Evolutionary conservation across 345 rosid genomes (phyloP), one percentile per base, ranked within the genome.

Genomic region (Eucalyptus grandis): DNA sequence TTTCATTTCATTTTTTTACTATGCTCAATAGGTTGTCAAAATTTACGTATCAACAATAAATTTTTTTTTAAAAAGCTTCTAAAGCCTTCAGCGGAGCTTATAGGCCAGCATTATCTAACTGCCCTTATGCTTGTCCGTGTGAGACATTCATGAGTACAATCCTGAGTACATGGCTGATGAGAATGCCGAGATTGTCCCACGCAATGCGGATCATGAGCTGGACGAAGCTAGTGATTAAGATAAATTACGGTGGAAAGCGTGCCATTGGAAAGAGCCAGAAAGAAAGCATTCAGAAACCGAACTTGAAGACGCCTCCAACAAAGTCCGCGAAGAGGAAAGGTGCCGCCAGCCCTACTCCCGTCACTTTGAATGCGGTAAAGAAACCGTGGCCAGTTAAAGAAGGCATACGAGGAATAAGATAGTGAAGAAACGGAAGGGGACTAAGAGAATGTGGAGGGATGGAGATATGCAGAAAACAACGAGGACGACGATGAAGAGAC

Each of bases 401-500:
- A 91, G 94, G 94, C 50, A 87, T 81, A 90, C 3, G 96, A 94
- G 93, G 97, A 95, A 93, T 96, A 96, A 91, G 99, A 97, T 80
- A 93, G 97, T 34, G 97, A 96, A 90, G 99, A 98, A 89, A 97
- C 99, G 0, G 98, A 96, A 94, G 97, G 93, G 92, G 98, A 98
- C 89, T 91, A 95, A 44, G 98, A 97, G 49, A 96, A 96, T 86
- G 93, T 93, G 54, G 99, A 97, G 47, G 98, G 99, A 54, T 98
- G 96, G 97, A 94, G 96, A 87, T 96, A 93, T 88, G 94, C 94
- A 12, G 95, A 94, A 67, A 95, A 94, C 91, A 94, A 96, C 9
- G 98, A 95, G 11, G 98, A 96, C 0, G 97, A 97, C 22, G 98
- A 98, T 22, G 99, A 98, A 90, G 98, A 98, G 93, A 98, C 99